Evolutionary conservation across 164 flowering plant genomes (phyloP), one percentile per base, ranked within the genome.

Genomic region (Umbilicus rupestris): DNA sequence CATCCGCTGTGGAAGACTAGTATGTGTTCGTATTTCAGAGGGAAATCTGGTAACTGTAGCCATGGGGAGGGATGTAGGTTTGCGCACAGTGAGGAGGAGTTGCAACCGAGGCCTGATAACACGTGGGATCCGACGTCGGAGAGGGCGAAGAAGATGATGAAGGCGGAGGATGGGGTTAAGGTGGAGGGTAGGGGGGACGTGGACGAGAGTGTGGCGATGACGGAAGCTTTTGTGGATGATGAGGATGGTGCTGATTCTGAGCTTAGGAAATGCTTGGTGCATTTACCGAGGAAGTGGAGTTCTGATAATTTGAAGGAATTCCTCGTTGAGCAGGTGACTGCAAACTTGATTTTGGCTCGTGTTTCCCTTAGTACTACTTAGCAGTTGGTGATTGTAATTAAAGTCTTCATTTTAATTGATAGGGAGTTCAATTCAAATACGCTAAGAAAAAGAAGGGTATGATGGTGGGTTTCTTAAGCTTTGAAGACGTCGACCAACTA

Each of bases 81-180:
- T 35, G 99, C 99, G 8, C 99, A 94, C 73, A 78, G 88, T 24
- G 99, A 94, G 73, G 83, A 69, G 66, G 99, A 94, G 86, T 83
- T 94, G 63, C 80, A 82, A 17, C 81, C 65, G 1, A 76, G 93
- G 22, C 96, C 95, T 5, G 96, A 91, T 66, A 81, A 80, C 31
- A 73, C 95, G 3, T 94, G 99, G 97, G 99, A 94, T 75, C 99
- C 99, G 7, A 89, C 97, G 0, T 94, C 99, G 39, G 88, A 91
- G 79, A 73, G 87, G 59, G 96, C 84, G 12, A 90, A 87, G 80
- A 83, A 86, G 88, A 66, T 80, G 44, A 41, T 67, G 77, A 85
- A 77, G 69, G 57, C 46, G 50, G 79, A 71, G 66, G 62, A 71
- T 44, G 80, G 66, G 7, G 83, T 70, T 28, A 70, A 70, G 37